phyloP scores from a whole-genome alignment of 2,329 filamentous ascomycete species.

The Hymenoscyphus albidus region DNA sequence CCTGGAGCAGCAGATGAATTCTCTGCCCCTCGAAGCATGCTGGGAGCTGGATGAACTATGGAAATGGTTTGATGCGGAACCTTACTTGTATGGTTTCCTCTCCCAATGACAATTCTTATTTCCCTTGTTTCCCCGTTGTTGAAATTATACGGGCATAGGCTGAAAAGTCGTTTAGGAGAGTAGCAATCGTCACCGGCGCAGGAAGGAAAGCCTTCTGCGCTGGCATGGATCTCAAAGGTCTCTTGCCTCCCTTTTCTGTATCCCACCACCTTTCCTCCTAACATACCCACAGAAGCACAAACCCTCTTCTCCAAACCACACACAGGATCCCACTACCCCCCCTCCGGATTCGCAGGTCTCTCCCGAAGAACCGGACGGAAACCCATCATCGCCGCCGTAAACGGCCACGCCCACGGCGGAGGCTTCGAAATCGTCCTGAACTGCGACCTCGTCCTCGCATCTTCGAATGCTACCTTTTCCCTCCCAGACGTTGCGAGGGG shows the following conservation, averaged over 20 bases:
- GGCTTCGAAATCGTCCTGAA: constrained; percentile 50
- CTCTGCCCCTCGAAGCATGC: constrained; percentile 41
- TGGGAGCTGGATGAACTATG: constrained; percentile 47
- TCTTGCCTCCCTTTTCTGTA: neutral
- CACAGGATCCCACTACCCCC: constrained; percentile 35
- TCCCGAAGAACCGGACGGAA: constrained; percentile 55
- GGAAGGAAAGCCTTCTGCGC: constrained; percentile 54
- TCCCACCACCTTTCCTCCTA: neutral
- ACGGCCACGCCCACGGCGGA: constrained; percentile 53
- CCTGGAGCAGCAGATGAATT: constrained; percentile 45
- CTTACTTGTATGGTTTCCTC: constrained; percentile 22
- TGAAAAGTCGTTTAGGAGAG: constrained; percentile 28
- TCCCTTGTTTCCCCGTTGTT: constrained; percentile 13
- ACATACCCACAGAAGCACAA: constrained; percentile 1
- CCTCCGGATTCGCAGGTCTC: constrained; percentile 51
- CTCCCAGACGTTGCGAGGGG: constrained; percentile 57
- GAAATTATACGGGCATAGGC: neutral
- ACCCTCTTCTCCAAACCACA: neutral
- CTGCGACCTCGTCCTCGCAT: constrained; percentile 55
- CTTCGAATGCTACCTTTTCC: constrained; percentile 48
- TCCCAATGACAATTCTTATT: neutral
- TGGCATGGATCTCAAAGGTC: constrained; percentile 42
- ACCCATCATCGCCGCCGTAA: constrained; percentile 57
- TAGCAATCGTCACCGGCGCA: constrained; percentile 48
- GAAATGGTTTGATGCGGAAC: constrained; percentile 51